phyloP scores from a whole-genome alignment of 495 filamentous ascomycete genomes.

The Pseudevernia furfuracea region DNA sequence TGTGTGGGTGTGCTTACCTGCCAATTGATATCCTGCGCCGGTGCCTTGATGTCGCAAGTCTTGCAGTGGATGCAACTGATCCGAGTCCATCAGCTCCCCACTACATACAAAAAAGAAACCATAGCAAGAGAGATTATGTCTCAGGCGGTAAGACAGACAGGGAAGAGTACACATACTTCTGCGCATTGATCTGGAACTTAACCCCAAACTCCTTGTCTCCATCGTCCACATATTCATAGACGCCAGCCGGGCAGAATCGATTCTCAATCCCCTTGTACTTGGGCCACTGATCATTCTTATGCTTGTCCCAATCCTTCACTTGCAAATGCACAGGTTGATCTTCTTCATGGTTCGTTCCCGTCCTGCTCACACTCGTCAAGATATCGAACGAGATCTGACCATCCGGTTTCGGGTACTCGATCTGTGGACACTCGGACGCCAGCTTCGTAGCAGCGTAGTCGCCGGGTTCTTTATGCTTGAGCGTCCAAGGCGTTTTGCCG shows the following conservation, averaged over 20 bases:
- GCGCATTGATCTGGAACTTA: conserved; percentile 93
- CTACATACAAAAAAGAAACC: neutral
- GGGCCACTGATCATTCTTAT: conserved; percentile 74
- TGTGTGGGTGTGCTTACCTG: conserved; percentile 29
- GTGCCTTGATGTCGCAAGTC: conserved; percentile 98
- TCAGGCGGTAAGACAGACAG: neutral
- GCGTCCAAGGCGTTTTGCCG: conserved; percentile 83
- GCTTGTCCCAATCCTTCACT: conserved; percentile 88
- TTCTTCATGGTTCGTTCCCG: conserved; percentile 97
- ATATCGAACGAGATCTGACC: conserved; percentile 93
- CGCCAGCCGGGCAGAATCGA: conserved; percentile 97
- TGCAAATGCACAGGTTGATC: conserved; percentile 95
- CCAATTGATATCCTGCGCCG: conserved; percentile 95
- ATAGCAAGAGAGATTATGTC: neutral
- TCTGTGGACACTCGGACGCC: conserved; percentile 55
- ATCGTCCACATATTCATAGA: conserved; percentile 98
- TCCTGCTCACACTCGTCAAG: conserved; percentile 83
- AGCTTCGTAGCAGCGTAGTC: conserved; percentile 72
- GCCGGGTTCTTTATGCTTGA: conserved; percentile 65
- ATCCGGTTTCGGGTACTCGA: conserved; percentile 82
- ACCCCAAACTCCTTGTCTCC: conserved; percentile 72
- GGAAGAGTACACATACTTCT: conserved; percentile 64
- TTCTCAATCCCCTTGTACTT: conserved; percentile 90
- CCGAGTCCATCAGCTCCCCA: neutral
- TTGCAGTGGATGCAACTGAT: conserved; percentile 96